Evolutionary conservation across 768 basidiomycete genomes (phyloP), one percentile per base, ranked within the genome.

Genomic region (Hypholoma fasciculare): DNA sequence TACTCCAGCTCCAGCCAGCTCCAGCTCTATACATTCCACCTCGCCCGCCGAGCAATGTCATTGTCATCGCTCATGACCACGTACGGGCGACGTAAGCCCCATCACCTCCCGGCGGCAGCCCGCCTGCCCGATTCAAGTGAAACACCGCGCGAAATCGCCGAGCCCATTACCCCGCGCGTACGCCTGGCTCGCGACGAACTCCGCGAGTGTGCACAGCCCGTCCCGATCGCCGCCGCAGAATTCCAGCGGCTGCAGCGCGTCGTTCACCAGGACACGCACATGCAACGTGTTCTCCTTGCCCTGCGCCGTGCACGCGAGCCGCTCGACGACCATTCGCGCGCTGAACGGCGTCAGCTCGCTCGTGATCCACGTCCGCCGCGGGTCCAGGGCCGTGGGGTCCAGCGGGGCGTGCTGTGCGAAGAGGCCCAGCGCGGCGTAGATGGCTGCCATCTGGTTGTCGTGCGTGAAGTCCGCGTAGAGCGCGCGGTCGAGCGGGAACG

Each of bases 401-500:
- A 76, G 70, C 16, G 71, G 61, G 7, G 8, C 52, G 14, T 54
- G 57, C 60, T 79, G 81, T 6, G 57, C 69, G 68, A 81, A 84
- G 51, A 82, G 77, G 46, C 82, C 92, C 72, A 74, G 84, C 55
- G 67, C 90, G 73, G 71, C 80, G 61, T 86, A 89, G 52, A 94
- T 88, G 37, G 90, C 86, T 37, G 90, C 76, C 84, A 96, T 90
- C 66, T 89, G 78, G 69, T 94, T 92, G 68, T 94, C 92, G 69
- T 95, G 92, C 8, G 89, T 84, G 69, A 95, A 94, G 71, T 95
- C 92, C n/a, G 82, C 85, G 65, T 90, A 92, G 40, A 92, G 65
- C 4, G 76, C 74, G 58, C 83, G 81, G 58, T 84, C 64, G 9
- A 90, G 78, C 0, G 92, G 92, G 75, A 95, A 95, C 0, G 90